Evolutionary conservation across 2,329 filamentous ascomycete genomes (phyloP).

Genomic region (Ambrosiella cleistominuta): DNA sequence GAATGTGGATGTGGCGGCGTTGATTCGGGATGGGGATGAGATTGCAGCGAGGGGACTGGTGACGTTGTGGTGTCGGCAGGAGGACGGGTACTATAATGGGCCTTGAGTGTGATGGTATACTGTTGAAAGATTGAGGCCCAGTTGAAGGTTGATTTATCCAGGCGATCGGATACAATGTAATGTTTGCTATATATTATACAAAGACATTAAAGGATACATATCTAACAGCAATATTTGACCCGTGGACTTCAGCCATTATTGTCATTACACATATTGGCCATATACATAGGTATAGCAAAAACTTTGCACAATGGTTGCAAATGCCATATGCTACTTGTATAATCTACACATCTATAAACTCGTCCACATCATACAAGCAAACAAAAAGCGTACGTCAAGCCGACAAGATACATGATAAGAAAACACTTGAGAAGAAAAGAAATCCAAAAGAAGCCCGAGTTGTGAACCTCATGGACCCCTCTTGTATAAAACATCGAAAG

Average conservation of each 20-base stretch:
- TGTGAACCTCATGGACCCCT: neutral
- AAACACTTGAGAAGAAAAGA: neutral
- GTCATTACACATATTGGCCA: no score
- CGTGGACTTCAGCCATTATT: no score
- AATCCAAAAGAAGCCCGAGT: neutral
- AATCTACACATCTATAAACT: slow-evolving; percentile 4
- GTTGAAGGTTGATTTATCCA: no score
- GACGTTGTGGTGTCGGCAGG: slow-evolving; percentile 43
- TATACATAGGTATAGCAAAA: no score
- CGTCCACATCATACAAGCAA: slow-evolving; percentile 2
- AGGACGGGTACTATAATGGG: slow-evolving; percentile 13
- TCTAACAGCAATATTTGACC: no score
- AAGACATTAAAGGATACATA: no score
- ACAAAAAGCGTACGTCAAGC: neutral
- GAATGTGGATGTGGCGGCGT: slow-evolving; percentile 59
- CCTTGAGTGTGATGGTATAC: neutral
- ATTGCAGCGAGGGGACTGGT: slow-evolving; percentile 53
- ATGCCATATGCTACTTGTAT: slow-evolving; percentile 2
- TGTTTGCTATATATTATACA: no score
- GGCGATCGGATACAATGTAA: no score
- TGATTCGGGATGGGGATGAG: slow-evolving; percentile 50
- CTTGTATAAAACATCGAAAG: slow-evolving; percentile 1
- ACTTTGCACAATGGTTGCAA: neutral
- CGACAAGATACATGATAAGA: neutral
- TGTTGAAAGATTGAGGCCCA: neutral